A percentile compares a stretch with the other conserved stretches of the same genome.
These are phyloP conservation scores for Achaetomiella virescens DNA, from an alignment of 495 filamentous ascomycete species.

Conservation along the genomic window DNA sequence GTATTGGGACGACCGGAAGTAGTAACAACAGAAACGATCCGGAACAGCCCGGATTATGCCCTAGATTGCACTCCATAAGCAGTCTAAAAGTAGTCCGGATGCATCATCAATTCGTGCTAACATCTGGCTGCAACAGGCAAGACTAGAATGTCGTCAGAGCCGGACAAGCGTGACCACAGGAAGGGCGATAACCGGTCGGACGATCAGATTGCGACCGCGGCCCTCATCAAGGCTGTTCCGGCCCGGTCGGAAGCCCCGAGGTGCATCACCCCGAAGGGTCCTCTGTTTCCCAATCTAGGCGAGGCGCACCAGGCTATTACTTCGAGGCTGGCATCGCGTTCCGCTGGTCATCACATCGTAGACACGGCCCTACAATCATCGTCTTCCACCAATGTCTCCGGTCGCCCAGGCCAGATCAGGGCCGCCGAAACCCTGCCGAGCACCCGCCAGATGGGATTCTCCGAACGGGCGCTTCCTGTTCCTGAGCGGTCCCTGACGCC, in stretches of 20 bases:
- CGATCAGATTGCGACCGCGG: background rate
- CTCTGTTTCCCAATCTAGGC: slow-evolving; percentile 21
- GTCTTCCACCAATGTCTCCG: slow-evolving; percentile 6
- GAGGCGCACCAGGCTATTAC: slow-evolving; percentile 28
- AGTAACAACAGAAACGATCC: too few relatives aligned
- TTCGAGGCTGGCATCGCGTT: slow-evolving; percentile 8
- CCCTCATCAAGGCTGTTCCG: background rate
- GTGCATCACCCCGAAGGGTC: slow-evolving; percentile 18
- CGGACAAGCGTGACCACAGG: slow-evolving; percentile 4
- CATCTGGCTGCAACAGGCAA: background rate
- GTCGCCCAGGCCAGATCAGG: background rate
- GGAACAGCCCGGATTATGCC: too few relatives aligned
- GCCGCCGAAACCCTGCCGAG: slow-evolving; percentile 3
- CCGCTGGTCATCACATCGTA: background rate
- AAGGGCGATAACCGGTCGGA: background rate
- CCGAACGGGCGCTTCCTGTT: background rate
- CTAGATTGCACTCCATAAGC: background rate
- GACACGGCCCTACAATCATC: background rate
- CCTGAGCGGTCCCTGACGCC: slow-evolving; percentile 14
- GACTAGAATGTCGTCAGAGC: slow-evolving; percentile 1
- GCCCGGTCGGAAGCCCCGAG: background rate
- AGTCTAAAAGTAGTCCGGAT: background rate
- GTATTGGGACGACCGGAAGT: too few relatives aligned
- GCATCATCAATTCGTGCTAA: background rate
- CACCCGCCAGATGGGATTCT: slow-evolving; percentile 10